Evolutionary conservation across 2,329 filamentous ascomycete genomes (phyloP).

Genomic region (Aspergillus aculeatus): DNA sequence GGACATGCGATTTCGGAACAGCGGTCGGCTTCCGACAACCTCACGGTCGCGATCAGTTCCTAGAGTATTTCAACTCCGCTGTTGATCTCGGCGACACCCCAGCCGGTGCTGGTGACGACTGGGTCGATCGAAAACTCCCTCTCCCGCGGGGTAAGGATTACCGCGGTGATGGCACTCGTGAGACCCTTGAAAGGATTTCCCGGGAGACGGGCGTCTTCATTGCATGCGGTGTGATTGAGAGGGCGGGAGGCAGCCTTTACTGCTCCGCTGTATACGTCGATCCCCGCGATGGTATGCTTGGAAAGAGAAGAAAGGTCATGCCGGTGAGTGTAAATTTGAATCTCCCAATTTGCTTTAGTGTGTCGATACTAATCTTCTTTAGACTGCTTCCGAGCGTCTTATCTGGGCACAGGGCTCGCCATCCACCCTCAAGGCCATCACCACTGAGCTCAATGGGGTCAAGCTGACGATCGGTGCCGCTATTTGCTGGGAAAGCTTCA

Average conservation of each 20-base stretch:
- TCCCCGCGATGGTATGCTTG: conserved; percentile 68
- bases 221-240: conserved; percentile 76
- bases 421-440: conserved; percentile 74
- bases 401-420: conserved; percentile 87
- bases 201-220: conserved; percentile 77
- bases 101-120: conserved; percentile 66
- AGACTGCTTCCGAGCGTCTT: conserved; percentile 77
- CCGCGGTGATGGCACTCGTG: conserved; percentile 73
- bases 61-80: conserved; percentile 73
- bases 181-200: conserved; percentile 74
- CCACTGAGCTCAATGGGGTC: conserved; percentile 74
- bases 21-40: conserved; percentile 67
- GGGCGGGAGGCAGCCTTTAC: conserved; percentile 77
- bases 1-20: conserved; percentile 74
- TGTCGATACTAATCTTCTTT: background rate
- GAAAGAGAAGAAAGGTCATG: conserved; percentile 90
- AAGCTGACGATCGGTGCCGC: conserved; percentile 78
- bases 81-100: conserved; percentile 82
- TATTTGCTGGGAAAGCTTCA: conserved; percentile 97
- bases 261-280: conserved; percentile 81
- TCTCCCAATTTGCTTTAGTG: no score
- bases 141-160: conserved; percentile 51
- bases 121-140: conserved; percentile 64
- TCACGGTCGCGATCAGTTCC: conserved; percentile 75
- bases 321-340: conserved; percentile 56